phyloP scores from a whole-genome alignment of 1,284 basidiomycete species.

The Gymnopus androsaceus region DNA sequence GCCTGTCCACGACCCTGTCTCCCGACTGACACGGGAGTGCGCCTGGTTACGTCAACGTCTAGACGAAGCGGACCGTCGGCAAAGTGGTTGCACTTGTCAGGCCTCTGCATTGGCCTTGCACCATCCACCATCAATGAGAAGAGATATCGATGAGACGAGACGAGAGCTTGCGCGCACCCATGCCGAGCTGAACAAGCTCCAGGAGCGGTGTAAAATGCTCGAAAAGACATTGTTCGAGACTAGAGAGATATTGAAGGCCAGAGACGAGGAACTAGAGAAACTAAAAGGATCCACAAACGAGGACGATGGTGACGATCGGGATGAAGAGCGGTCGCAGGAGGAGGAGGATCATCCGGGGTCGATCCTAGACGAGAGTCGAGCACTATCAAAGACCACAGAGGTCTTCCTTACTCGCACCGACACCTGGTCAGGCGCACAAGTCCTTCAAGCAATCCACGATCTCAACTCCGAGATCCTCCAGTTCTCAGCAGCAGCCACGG shows the following conservation, averaged over 20 bases:
- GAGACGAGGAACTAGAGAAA: conserved; percentile 58
- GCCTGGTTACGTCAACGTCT: conserved; percentile 52
- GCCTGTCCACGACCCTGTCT: conserved; percentile 36
- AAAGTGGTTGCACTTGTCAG: conserved; percentile 39
- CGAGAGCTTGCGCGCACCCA: conserved; percentile 56
- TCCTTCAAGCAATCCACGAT: conserved; percentile 76
- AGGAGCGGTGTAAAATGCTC: conserved; percentile 60
- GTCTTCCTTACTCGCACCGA: conserved; percentile 72
- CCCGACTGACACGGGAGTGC: conserved; percentile 40
- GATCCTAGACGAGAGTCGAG: conserved; percentile 33
- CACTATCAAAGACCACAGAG: conserved; percentile 57
- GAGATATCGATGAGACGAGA: conserved; percentile 58
- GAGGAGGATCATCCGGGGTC: conserved; percentile 4
- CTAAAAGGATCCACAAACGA: conserved; percentile 31
- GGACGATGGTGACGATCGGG: conserved; percentile 1
- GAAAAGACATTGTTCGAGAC: conserved; percentile 60
- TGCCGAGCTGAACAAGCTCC: conserved; percentile 52
- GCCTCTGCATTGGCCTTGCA: conserved; percentile 32
- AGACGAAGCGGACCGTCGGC: conserved; percentile 43
- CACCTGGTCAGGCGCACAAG: conserved; percentile 72
- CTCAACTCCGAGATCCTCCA: conserved; percentile 77
- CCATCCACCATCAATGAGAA: conserved; percentile 50
- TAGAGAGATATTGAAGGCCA: conserved; percentile 45
- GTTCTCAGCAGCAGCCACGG: conserved; percentile 71
- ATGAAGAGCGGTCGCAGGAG: conserved; percentile 25